Evolutionary conservation across 108 stramenopile species (phyloP), one percentile per base, ranked within the genome.

Genomic region (Craspedostauros australis): DNA sequence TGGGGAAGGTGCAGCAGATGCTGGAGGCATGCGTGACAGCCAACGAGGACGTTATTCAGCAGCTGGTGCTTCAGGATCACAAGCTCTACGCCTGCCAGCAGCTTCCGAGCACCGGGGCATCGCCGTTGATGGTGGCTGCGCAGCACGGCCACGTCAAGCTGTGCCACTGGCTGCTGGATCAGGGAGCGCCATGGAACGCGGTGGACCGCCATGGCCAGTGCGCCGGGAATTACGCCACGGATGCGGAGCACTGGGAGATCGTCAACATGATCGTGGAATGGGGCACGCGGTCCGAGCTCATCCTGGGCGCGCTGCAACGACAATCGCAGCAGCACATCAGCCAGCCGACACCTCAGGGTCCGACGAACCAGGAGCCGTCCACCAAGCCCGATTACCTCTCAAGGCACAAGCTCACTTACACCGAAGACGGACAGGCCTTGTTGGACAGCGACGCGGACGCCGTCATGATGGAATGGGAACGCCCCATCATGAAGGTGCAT

Each of bases 391-490:
- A 90, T 43, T 90, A 93, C 38, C 62, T 89, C 29, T n/a, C n/a
- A n/a, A 44, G 58, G 26, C 85, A 88, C 1, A 64, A 63, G 30
- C 66, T 86, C 5, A 55, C 63, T 23, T 87, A 88, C 51, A 80
- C 71, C 40, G 67, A 57, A 21, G 75, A 82, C 24, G 60, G 66
- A 25, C 68, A 61, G 15, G 69, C 82, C 0, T 53, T 88, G 22
- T 60, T 92, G 22, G 86, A 88, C 55, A 58, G 62, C 41, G 93
- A 94, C 54, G 46, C 83, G 26, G 95, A 96, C 72, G 95, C 92
- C 1, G 91, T 96, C 40, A 96, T 96, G 95, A 96, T 96, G 95
- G 90, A 96, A 72, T 96, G 95, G 95, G 95, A 96, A 68, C 48
- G 84, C 7, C 95, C 95, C 0, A 66, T 96, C 28, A 96, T 96